Evolutionary conservation across 129 eudicot genomes (phyloP).

Genomic region (Centrapalus pauciflorus): DNA sequence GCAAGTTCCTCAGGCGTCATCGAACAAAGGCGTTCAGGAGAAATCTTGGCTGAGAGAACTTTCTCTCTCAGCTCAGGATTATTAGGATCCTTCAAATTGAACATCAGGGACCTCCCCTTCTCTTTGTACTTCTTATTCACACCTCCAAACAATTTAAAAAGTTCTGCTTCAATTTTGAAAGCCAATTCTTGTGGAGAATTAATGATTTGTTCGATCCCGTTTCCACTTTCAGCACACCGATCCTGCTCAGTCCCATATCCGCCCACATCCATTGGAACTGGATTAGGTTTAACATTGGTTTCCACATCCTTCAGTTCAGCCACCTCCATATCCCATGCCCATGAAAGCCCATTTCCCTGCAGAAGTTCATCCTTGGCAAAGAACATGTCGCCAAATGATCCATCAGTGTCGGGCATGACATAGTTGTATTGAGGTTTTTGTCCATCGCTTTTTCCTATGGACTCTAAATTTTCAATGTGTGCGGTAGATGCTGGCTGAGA

Average conservation of each 20-base stretch:
- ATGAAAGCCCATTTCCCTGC: constrained; percentile 82
- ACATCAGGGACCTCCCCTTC: constrained; percentile 79
- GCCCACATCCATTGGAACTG: constrained; percentile 11
- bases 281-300: neutral
- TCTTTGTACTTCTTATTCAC: constrained; percentile 88
- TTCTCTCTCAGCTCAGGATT: constrained; percentile 83
- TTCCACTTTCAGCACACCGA: neutral
- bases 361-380: constrained; percentile 76
- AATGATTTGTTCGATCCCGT: neutral
- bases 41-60: constrained; percentile 69
- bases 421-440: constrained; percentile 37
- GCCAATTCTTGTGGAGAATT: constrained; percentile 53
- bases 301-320: constrained; percentile 22
- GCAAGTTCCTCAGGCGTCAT: constrained; percentile 89
- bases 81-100: constrained; percentile 74
- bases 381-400: constrained; percentile 47
- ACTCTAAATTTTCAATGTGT: constrained; percentile 15
- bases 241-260: constrained; percentile 8
- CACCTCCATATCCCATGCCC: constrained; percentile 65
- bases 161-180: constrained; percentile 54
- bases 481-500: constrained; percentile 19
- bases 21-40: constrained; percentile 79
- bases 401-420: constrained; percentile 50
- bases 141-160: constrained; percentile 76
- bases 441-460: constrained; percentile 20